These are phyloP conservation scores for Rhododendron kiyosumense DNA, from an alignment of 148 eudicot species.

Conservation along the genomic window DNA sequence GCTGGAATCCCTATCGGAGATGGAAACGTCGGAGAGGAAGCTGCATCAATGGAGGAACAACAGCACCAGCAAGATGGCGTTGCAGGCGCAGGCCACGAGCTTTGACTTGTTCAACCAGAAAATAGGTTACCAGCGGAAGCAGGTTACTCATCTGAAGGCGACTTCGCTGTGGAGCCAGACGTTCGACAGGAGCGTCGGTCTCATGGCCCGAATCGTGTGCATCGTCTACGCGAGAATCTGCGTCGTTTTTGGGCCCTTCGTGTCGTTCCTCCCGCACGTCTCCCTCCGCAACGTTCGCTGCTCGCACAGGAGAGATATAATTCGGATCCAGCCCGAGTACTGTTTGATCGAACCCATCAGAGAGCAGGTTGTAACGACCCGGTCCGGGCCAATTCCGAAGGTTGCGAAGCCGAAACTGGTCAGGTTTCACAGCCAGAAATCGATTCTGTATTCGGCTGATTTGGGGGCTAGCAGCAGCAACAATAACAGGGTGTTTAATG, in stretches of 20 bases:
- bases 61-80: background rate
- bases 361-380: background rate
- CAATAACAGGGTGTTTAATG: slow-evolving; percentile 43
- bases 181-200: slow-evolving; percentile 47
- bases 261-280: slow-evolving; percentile 19
- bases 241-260: slow-evolving; percentile 43
- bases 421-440: slow-evolving; percentile 51
- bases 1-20: slow-evolving; percentile 41
- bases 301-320: background rate
- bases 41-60: slow-evolving; percentile 34
- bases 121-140: slow-evolving; percentile 44
- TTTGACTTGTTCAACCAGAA: slow-evolving; percentile 47
- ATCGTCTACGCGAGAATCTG: slow-evolving; percentile 51
- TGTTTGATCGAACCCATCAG: slow-evolving; percentile 4
- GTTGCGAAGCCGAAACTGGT: slow-evolving; percentile 26
- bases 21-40: slow-evolving; percentile 53
- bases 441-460: slow-evolving; percentile 15
- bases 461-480: background rate
- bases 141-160: slow-evolving; percentile 46
- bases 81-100: slow-evolving; percentile 15
- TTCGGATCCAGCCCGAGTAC: slow-evolving; percentile 7
- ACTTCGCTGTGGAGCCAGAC: slow-evolving; percentile 60
- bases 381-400: slow-evolving; percentile 24
- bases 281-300: slow-evolving; percentile 1
- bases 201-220: slow-evolving; percentile 49